A percentile compares a stretch with the other conserved stretches of the same genome.
Evolutionary conservation across 352 stramenopile genomes (phyloP).

Genomic region (Phytophthora uliginosa): DNA sequence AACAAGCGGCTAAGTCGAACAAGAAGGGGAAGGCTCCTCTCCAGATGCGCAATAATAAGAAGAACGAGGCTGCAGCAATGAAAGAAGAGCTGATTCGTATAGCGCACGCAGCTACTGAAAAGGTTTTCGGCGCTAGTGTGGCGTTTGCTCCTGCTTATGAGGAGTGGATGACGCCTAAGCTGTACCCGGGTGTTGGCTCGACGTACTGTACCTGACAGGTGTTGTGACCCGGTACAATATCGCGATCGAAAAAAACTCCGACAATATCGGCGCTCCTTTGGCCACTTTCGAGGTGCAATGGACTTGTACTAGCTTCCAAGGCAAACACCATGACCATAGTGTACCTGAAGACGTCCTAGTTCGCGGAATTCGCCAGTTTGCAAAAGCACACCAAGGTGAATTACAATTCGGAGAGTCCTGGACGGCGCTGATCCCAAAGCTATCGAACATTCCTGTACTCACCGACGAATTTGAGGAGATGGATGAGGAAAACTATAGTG

Average conservation of each 20-base stretch:
- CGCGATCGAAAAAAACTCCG: neutral
- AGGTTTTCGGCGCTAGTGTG: neutral
- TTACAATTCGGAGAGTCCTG: slow-evolving; percentile 16
- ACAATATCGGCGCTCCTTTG: neutral
- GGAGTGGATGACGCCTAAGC: neutral
- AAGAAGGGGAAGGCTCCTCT: neutral
- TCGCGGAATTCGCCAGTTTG: slow-evolving; percentile 7
- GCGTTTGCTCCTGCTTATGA: neutral
- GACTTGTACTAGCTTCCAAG: slow-evolving; percentile 4
- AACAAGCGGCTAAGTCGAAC: neutral
- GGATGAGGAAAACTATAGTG: neutral
- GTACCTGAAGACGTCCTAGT: neutral
- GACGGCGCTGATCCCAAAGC: slow-evolving; percentile 1
- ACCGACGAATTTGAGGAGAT: slow-evolving; percentile 19
- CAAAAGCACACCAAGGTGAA: neutral
- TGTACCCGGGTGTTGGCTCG: neutral
- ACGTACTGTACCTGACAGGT: neutral
- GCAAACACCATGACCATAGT: slow-evolving; percentile 2
- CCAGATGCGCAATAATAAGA: neutral
- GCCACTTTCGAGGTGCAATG: neutral
- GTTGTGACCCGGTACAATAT: neutral
- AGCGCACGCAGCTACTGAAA: neutral
- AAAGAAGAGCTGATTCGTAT: neutral
- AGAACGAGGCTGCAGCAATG: neutral
- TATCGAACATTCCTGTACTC: neutral